Conservation (phyloP, 2,329 filamentous ascomycete species). For the Cladophialophora exuberans region DNA sequence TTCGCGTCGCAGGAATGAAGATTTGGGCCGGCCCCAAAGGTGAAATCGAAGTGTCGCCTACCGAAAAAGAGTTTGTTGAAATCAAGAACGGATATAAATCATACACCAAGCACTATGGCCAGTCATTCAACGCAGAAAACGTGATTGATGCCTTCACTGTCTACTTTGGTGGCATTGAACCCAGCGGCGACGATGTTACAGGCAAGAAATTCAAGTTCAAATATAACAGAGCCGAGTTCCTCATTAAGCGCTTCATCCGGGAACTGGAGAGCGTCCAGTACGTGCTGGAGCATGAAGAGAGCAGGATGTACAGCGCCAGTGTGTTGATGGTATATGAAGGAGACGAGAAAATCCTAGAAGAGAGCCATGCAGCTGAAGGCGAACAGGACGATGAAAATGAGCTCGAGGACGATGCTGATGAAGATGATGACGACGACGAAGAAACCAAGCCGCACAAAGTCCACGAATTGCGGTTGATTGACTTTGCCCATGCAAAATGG, state of each 20-base stretch:
- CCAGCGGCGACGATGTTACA: neutral
- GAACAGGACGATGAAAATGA: slow-evolving; percentile 34
- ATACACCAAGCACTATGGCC: slow-evolving; percentile 69
- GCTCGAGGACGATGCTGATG: slow-evolving; percentile 27
- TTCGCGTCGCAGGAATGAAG: slow-evolving; percentile 68
- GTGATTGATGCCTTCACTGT: slow-evolving; percentile 61
- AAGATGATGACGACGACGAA: slow-evolving; percentile 40
- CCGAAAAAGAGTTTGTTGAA: slow-evolving; percentile 38
- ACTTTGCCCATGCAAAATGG: slow-evolving; percentile 93
- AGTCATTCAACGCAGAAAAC: slow-evolving; percentile 58
- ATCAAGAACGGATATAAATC: slow-evolving; percentile 56
- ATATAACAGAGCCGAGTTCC: slow-evolving; percentile 47
- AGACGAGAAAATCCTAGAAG: slow-evolving; percentile 58
- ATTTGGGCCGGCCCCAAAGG: slow-evolving; percentile 50
- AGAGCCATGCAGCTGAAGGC: slow-evolving; percentile 37
- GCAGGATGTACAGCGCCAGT: slow-evolving; percentile 69
- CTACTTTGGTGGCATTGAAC: slow-evolving; percentile 50
- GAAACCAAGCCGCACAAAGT: slow-evolving; percentile 64
- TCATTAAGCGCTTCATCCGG: slow-evolving; percentile 46
- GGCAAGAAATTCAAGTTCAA: slow-evolving; percentile 25
- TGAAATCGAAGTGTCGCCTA: slow-evolving; percentile 32
- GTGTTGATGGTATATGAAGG: slow-evolving; percentile 70
- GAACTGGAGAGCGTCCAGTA: slow-evolving; percentile 50
- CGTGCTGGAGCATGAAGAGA: slow-evolving; percentile 60
- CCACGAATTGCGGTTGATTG: slow-evolving; percentile 83